These are phyloP conservation scores for Aphanoascus verrucosus DNA, from an alignment of 2,329 filamentous ascomycete genomes.

Conservation along the genomic window DNA sequence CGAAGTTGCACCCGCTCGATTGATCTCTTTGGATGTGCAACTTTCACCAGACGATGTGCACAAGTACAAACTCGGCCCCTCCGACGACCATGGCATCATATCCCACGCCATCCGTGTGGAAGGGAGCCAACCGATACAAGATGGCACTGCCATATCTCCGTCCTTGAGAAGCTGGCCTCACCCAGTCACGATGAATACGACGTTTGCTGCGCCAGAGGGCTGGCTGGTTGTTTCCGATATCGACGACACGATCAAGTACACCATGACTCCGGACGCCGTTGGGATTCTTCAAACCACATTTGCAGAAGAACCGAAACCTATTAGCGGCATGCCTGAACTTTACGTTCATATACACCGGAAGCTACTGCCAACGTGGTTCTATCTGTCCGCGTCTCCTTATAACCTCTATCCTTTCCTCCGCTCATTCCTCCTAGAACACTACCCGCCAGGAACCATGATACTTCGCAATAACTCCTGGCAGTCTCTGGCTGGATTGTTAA, in stretches of 20 bases:
- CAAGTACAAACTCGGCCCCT: constrained; percentile 53
- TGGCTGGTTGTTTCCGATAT: constrained; percentile 84
- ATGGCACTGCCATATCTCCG: constrained; percentile 41
- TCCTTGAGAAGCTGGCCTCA: constrained; percentile 21
- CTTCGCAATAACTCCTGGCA: constrained; percentile 79
- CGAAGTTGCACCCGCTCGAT: constrained; percentile 59
- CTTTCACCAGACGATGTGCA: constrained; percentile 37
- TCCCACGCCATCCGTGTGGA: constrained; percentile 48
- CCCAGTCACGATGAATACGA: constrained; percentile 55
- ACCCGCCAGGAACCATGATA: constrained; percentile 67
- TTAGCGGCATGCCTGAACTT: constrained; percentile 73
- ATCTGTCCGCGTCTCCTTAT: constrained; percentile 87
- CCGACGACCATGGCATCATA: constrained; percentile 61
- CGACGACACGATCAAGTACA: constrained; percentile 92
- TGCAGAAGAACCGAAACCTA: constrained; percentile 58
- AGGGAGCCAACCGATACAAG: constrained; percentile 29
- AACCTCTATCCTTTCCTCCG: constrained; percentile 83
- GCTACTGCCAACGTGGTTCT: constrained; percentile 69
- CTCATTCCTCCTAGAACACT: constrained; percentile 59
- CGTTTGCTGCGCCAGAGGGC: constrained; percentile 63
- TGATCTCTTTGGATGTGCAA: constrained; percentile 53
- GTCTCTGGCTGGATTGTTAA: constrained; percentile 68
- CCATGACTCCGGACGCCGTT: constrained; percentile 65
- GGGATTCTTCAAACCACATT: constrained; percentile 81
- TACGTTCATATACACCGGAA: constrained; percentile 55